A percentile compares a stretch with the other conserved stretches of the same genome.
These are phyloP conservation scores for Dictyostelium firmibasis DNA, from an alignment of 78 protist genomes.

Conservation along the genomic window DNA sequence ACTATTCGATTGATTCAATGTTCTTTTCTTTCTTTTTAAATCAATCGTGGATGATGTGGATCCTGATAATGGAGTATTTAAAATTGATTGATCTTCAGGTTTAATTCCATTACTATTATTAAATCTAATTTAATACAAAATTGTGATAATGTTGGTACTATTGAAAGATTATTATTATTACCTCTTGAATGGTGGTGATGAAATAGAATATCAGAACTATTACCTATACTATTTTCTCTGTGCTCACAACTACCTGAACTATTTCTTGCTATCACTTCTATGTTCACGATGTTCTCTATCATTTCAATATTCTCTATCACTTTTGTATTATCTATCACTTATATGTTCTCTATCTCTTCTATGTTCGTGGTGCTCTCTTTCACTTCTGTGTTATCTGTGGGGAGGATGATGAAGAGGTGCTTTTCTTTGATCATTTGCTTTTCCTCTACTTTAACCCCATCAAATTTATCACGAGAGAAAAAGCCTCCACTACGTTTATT, in stretches of 20 bases:
- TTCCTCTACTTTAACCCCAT: conserved; percentile 46
- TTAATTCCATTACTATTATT: not conserved
- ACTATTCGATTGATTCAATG: not conserved
- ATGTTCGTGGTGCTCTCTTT: not conserved
- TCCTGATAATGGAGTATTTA: not conserved
- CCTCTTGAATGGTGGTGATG: not conserved
- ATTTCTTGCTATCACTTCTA: conserved; percentile 11
- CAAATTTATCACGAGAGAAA: conserved; percentile 33
- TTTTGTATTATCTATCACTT: not conserved
- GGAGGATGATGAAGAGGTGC: too few species aligned
- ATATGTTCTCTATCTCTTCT: not conserved
- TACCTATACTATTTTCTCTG: not conserved
- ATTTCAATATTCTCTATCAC: not conserved
- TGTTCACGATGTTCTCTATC: not conserved
- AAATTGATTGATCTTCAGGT: not conserved
- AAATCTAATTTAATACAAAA: not conserved
- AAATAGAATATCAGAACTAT: not conserved
- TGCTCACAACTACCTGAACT: conserved; percentile 3
- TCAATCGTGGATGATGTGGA: not conserved
- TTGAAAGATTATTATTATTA: not conserved
- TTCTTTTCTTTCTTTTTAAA: conserved; percentile 4
- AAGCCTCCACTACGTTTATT: not conserved
- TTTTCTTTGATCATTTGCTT: not conserved
- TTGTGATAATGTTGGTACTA: conserved; percentile 3
- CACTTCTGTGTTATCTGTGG: not conserved